These are phyloP conservation scores for Acidomyces sp. DNA, from an alignment of 495 filamentous ascomycete genomes.

Conservation along the genomic window DNA sequence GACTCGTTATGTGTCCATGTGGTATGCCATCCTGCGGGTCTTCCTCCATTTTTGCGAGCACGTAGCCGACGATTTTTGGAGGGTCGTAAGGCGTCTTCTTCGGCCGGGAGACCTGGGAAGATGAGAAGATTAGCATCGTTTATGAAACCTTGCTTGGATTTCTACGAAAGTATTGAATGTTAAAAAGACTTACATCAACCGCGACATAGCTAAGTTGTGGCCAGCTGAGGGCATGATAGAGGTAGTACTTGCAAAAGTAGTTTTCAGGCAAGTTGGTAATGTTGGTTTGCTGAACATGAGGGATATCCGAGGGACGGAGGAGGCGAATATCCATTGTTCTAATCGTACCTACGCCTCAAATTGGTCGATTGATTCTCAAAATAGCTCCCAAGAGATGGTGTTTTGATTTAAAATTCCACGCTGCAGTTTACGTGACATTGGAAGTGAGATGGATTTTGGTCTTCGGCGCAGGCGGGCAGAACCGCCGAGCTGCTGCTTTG, in stretches of 20 bases:
- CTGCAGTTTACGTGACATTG: too few relatives aligned
- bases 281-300: constrained; percentile 92
- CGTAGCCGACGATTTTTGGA: constrained; percentile 97
- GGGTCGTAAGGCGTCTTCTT: constrained; percentile 69
- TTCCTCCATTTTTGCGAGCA: constrained; percentile 99
- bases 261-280: constrained; percentile 98
- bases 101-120: constrained; percentile 47
- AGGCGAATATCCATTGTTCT: constrained; percentile 71
- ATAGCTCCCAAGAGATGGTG: too few relatives aligned
- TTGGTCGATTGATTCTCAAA: too few relatives aligned
- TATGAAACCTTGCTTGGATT: background rate
- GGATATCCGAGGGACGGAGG: constrained; percentile 65
- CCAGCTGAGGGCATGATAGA: constrained; percentile 97
- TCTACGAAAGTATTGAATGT: background rate
- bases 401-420: background rate
- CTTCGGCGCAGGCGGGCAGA: too few relatives aligned
- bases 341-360: too few relatives aligned
- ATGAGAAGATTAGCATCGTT: background rate
- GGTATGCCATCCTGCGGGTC: constrained; percentile 81
- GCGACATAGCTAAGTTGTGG: constrained; percentile 93
- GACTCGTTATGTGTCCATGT: constrained; percentile 90
- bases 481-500: too few relatives aligned
- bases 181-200: constrained; percentile 63
- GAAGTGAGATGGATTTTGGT: too few relatives aligned
- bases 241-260: constrained; percentile 99